Conservation (phyloP, 2,329 filamentous ascomycete species). For the Pseudogymnoascus destructans region DNA sequence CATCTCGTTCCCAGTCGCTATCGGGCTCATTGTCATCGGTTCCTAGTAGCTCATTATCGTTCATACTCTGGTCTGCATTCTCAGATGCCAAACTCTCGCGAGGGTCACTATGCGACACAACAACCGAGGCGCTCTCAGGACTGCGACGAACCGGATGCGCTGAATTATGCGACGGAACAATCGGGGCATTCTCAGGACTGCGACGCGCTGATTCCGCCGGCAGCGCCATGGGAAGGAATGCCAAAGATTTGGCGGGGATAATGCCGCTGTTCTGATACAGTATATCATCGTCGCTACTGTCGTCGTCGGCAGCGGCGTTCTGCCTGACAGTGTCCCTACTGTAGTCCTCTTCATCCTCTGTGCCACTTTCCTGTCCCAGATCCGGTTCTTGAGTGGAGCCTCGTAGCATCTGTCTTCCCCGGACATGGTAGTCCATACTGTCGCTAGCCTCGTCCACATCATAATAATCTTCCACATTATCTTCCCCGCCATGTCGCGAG, state of each 20-base stretch:
- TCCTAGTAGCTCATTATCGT: background rate
- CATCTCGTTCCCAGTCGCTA: background rate
- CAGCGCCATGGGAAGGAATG: background rate
- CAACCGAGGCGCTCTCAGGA: background rate
- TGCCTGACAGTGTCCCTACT: background rate
- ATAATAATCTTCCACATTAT: conserved; percentile 20
- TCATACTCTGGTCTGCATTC: background rate
- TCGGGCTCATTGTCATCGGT: background rate
- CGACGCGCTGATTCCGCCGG: background rate
- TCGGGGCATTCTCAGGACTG: background rate
- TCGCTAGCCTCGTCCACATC: conserved; percentile 21
- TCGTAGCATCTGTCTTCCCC: conserved; percentile 11
- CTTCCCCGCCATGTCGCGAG: background rate
- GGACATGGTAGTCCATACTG: background rate
- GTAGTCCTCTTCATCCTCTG: conserved; percentile 19
- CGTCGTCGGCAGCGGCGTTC: background rate
- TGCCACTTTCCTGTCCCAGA: conserved; percentile 11
- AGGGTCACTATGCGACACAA: background rate
- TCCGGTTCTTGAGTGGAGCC: conserved; percentile 16
- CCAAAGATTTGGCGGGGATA: background rate
- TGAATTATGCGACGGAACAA: too few species aligned
- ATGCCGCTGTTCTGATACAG: background rate
- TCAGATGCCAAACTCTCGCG: background rate
- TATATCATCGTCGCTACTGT: background rate
- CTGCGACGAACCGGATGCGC: too few species aligned